phyloP scores from a whole-genome alignment of 441 rosid genomes.

The Adansonia grandidieri region DNA sequence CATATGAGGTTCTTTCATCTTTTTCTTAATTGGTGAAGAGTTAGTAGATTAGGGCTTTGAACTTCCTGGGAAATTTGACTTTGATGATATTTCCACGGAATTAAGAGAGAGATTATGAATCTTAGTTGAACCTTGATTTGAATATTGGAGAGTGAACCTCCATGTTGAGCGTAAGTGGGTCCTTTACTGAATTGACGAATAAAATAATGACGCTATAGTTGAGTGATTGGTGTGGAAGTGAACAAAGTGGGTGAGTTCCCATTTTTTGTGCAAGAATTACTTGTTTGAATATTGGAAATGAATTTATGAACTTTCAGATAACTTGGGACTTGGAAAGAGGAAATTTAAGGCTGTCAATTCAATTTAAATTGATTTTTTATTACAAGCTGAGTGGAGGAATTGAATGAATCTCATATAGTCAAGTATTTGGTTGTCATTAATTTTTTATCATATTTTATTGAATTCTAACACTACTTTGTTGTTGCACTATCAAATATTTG shows the following conservation, averaged over 20 bases:
- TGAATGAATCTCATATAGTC: background rate
- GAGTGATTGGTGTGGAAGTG: background rate
- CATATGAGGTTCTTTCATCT: background rate
- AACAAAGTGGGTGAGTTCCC: slow-evolving; percentile 3
- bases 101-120: background rate
- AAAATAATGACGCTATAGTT: background rate
- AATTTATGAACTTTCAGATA: background rate
- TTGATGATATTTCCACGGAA: background rate
- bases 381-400: slow-evolving; percentile 1
- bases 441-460: background rate
- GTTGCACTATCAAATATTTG: background rate
- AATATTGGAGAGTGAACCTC: background rate
- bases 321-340: background rate
- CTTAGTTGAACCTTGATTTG: background rate
- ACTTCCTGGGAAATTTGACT: background rate
- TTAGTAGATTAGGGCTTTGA: background rate
- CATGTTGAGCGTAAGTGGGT: background rate
- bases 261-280: slow-evolving; percentile 9
- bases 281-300: background rate
- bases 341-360: background rate
- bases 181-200: background rate
- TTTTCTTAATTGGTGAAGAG: slow-evolving; percentile 8
- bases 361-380: background rate
- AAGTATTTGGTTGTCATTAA: background rate
- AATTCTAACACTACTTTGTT: background rate